Evolutionary conservation across 2,329 filamentous ascomycete genomes (phyloP).

Genomic region (Microsporum audouinii): DNA sequence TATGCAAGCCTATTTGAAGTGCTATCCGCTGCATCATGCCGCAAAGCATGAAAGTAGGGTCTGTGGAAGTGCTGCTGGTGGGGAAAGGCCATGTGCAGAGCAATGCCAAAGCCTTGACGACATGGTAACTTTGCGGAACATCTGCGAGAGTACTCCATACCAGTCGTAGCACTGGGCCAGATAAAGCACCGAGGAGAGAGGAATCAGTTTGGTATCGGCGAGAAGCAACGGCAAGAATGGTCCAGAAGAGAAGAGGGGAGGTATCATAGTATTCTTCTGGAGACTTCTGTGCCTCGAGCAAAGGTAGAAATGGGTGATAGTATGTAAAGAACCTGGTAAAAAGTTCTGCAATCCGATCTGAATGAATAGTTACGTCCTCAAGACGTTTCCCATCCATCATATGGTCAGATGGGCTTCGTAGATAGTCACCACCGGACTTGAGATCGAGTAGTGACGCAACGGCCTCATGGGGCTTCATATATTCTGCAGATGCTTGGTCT

Average conservation of each 20-base stretch:
- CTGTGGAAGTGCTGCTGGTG: slow-evolving; percentile 50
- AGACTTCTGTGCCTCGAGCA: slow-evolving; percentile 44
- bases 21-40: slow-evolving; percentile 57
- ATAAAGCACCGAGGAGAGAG: slow-evolving; percentile 41
- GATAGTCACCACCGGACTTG: slow-evolving; percentile 36
- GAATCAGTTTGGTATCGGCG: slow-evolving; percentile 47
- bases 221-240: slow-evolving; percentile 51
- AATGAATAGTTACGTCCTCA: slow-evolving; percentile 38
- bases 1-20: slow-evolving; percentile 55
- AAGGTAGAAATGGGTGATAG: slow-evolving; percentile 54
- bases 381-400: slow-evolving; percentile 38
- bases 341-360: slow-evolving; percentile 34
- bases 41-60: slow-evolving; percentile 55
- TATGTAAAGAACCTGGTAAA: slow-evolving; percentile 50
- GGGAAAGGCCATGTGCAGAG: slow-evolving; percentile 56
- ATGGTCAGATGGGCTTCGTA: slow-evolving; percentile 41
- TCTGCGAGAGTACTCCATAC: slow-evolving; percentile 52
- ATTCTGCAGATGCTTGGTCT: slow-evolving; percentile 20
- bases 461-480: slow-evolving; percentile 39
- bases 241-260: slow-evolving; percentile 58
- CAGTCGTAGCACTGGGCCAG: slow-evolving; percentile 44
- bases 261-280: slow-evolving; percentile 48
- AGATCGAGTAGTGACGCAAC: slow-evolving; percentile 41
- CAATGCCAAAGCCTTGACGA: slow-evolving; percentile 52
- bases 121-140: slow-evolving; percentile 52